Conservation (phyloP, 345 rosid species). For the Fremontodendron californicum region DNA sequence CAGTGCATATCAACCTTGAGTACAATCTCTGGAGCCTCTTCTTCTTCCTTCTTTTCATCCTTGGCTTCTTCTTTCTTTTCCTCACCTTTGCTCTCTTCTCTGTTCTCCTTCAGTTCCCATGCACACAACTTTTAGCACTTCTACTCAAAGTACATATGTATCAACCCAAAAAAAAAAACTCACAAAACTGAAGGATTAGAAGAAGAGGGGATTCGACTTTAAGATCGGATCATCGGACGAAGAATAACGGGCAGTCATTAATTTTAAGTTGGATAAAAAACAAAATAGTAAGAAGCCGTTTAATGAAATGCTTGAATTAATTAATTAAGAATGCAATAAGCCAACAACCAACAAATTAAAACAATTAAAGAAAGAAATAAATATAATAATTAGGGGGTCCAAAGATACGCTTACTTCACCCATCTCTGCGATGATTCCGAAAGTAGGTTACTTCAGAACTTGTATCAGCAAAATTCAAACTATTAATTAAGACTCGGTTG, state of each 20-base stretch:
- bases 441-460: not conserved
- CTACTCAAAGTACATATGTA: no score
- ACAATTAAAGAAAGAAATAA: no score
- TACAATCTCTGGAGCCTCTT: slow-evolving; percentile 49
- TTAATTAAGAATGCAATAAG: not conserved
- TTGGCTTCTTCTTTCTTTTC: slow-evolving; percentile 27
- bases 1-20: slow-evolving; percentile 84
- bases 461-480: not conserved
- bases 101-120: slow-evolving; percentile 14
- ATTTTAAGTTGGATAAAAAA: not conserved
- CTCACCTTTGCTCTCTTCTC: slow-evolving; percentile 15
- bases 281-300: not conserved
- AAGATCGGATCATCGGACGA: no score
- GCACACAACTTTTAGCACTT: not conserved
- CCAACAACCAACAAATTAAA: not conserved
- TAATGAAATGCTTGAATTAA: not conserved
- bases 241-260: not conserved
- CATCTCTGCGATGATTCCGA: slow-evolving; percentile 28
- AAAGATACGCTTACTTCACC: slow-evolving; percentile 40
- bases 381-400: not conserved
- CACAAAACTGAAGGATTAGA: not conserved
- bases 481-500: no score
- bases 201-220: not conserved
- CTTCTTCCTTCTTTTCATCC: slow-evolving; percentile 20
- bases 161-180: not conserved